phyloP scores from a whole-genome alignment of 495 filamentous ascomycete genomes.

The Pseudevernia furfuracea region DNA sequence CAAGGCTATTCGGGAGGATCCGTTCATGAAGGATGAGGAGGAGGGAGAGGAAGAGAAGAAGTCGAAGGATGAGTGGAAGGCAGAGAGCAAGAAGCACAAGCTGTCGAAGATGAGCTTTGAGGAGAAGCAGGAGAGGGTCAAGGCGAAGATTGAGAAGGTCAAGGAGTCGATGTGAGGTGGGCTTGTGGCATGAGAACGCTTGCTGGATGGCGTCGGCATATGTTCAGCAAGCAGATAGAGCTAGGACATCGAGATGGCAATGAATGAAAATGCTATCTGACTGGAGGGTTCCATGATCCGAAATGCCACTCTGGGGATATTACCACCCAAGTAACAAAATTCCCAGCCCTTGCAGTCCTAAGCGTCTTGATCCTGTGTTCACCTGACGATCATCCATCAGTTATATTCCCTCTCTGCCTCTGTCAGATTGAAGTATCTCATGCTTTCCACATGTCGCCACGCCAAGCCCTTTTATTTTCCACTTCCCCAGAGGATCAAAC shows the following conservation, averaged over 20 bases:
- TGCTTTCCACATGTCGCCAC: not conserved
- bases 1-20: conserved; percentile 94
- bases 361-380: not conserved
- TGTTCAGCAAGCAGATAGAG: conserved; percentile 3
- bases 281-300: too few species aligned
- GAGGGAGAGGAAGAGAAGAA: conserved; percentile 47
- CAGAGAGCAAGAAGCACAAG: conserved; percentile 84
- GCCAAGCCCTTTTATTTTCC: not conserved
- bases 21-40: conserved; percentile 76
- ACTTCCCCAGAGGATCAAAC: not conserved
- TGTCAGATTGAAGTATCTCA: not conserved
- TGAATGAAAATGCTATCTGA: not conserved
- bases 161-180: conserved; percentile 33
- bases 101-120: conserved; percentile 67
- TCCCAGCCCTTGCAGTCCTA: not conserved
- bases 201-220: conserved; percentile 10
- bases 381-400: too few species aligned
- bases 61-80: conserved; percentile 95
- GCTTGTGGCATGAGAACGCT: not conserved
- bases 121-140: conserved; percentile 68
- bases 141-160: conserved; percentile 79
- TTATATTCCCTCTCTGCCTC: too few species aligned
- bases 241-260: not conserved
- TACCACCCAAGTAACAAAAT: too few species aligned
- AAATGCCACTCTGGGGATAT: not conserved